These are phyloP conservation scores for Pharnaceum exiguum DNA, from an alignment of 148 eudicot species.

Conservation along the genomic window DNA sequence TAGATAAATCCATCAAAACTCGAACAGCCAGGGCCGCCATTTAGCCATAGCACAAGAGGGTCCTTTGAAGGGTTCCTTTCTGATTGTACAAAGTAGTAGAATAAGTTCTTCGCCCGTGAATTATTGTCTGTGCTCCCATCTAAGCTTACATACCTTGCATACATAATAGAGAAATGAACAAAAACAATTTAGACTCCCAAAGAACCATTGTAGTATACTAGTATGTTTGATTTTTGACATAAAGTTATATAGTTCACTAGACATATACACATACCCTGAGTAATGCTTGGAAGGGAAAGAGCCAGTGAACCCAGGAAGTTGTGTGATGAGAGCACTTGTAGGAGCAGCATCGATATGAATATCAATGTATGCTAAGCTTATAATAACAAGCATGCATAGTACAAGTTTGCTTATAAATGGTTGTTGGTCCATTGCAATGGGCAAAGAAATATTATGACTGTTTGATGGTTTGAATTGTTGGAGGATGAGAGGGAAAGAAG, in stretches of 20 bases:
- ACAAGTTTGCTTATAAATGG: background rate
- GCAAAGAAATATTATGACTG: too few relatives aligned
- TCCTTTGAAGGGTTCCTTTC: constrained; percentile 38
- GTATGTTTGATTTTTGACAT: background rate
- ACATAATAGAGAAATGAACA: background rate
- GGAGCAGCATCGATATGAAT: constrained; percentile 40
- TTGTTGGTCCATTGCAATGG: background rate
- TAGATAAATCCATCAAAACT: constrained; percentile 48
- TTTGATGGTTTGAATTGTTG: background rate
- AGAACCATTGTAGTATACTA: background rate
- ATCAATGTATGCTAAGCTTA: background rate
- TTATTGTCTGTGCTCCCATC: constrained; percentile 23
- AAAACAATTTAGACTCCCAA: background rate
- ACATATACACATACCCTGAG: constrained; percentile 49
- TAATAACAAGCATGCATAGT: constrained; percentile 5
- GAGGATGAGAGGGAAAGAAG: background rate
- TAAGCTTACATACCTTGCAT: constrained; percentile 31
- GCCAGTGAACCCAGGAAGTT: constrained; percentile 77
- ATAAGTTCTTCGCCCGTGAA: constrained; percentile 22
- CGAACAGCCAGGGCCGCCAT: constrained; percentile 51
- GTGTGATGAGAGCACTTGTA: constrained; percentile 44
- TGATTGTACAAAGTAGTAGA: constrained; percentile 46
- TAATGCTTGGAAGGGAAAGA: constrained; percentile 79
- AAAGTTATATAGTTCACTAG: background rate
- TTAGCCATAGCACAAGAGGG: constrained; percentile 45